Evolutionary conservation across 106 monocot species (phyloP).

Genomic region (Alisma plantagoaquatica): DNA sequence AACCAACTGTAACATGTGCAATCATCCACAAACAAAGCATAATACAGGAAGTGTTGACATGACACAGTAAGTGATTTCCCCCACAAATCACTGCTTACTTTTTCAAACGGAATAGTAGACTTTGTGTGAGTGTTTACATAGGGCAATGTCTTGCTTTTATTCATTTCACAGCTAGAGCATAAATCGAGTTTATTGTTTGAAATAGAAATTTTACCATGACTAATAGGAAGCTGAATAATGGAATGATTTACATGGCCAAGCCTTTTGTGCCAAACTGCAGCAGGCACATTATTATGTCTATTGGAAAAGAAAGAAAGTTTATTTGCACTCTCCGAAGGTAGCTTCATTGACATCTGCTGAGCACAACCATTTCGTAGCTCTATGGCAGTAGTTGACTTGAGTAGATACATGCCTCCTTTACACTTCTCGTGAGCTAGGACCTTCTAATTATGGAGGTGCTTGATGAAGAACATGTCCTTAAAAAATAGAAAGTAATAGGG

Average conservation of each 20-base stretch:
- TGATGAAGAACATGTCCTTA: not conserved
- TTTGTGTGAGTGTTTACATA: not conserved
- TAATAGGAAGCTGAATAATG: not conserved
- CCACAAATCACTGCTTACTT: too few relatives aligned
- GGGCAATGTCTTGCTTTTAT: not conserved
- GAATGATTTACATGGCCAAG: not conserved
- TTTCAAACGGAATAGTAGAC: not conserved
- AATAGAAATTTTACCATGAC: not conserved
- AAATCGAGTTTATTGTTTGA: not conserved
- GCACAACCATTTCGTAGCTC: too few relatives aligned
- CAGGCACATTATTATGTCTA: not conserved
- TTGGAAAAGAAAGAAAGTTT: not conserved
- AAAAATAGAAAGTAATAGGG: not conserved
- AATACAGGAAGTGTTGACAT: not conserved
- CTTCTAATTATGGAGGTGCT: not conserved
- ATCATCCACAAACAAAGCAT: conserved; percentile 7
- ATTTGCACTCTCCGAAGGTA: not conserved
- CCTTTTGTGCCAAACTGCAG: not conserved
- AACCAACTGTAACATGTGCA: not conserved
- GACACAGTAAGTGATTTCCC: not conserved
- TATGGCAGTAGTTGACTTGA: too few relatives aligned
- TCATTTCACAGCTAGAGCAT: not conserved
- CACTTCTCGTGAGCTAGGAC: not conserved
- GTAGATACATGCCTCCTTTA: not conserved
- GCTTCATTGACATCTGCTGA: too few relatives aligned